Percentiles rank a stretch among this genome's conserved stretches.
phyloP scores from a whole-genome alignment of 2,329 filamentous ascomycete genomes.

The Ramularia endophylla region DNA sequence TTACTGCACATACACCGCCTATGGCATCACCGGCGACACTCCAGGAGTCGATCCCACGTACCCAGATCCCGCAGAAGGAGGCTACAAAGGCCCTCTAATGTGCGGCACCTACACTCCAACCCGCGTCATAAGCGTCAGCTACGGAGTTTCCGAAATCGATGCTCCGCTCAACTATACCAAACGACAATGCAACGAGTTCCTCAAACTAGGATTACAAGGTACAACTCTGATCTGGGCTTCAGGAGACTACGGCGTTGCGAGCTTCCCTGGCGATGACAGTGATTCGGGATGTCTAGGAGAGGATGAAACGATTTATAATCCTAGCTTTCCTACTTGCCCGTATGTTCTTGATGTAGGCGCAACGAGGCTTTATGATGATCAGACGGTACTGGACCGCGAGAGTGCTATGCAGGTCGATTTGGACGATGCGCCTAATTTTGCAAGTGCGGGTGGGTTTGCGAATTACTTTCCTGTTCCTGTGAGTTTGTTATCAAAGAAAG shows the following conservation, averaged over 20 bases:
- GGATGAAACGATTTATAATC: constrained; percentile 18
- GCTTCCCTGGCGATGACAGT: constrained; percentile 11
- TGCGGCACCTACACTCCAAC: constrained; percentile 46
- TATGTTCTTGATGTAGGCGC: constrained; percentile 36
- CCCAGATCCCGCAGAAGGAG: constrained; percentile 41
- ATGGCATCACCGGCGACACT: constrained; percentile 11
- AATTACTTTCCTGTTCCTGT: constrained; percentile 29
- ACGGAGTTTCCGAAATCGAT: constrained; percentile 48
- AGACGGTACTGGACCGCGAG: constrained; percentile 23
- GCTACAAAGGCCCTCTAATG: constrained; percentile 43
- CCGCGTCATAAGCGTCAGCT: constrained; percentile 52
- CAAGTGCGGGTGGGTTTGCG: constrained; percentile 20
- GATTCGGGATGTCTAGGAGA: constrained; percentile 26
- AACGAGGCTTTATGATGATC: constrained; percentile 32
- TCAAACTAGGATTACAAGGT: constrained; percentile 43
- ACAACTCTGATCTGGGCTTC: constrained; percentile 24
- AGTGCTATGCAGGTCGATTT: constrained; percentile 12
- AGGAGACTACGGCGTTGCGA: constrained; percentile 24
- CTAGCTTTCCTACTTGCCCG: constrained; percentile 18
- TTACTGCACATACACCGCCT: constrained; percentile 17
- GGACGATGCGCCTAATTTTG: constrained; percentile 11
- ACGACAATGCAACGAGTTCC: constrained; percentile 35
- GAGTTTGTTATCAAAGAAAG: too few relatives aligned
- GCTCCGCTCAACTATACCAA: constrained; percentile 48
- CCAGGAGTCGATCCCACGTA: constrained; percentile 29